Evolutionary conservation across 179 eudicot genomes (phyloP), one percentile per base, ranked within the genome.

Genomic region (Pouteria campechiana): DNA sequence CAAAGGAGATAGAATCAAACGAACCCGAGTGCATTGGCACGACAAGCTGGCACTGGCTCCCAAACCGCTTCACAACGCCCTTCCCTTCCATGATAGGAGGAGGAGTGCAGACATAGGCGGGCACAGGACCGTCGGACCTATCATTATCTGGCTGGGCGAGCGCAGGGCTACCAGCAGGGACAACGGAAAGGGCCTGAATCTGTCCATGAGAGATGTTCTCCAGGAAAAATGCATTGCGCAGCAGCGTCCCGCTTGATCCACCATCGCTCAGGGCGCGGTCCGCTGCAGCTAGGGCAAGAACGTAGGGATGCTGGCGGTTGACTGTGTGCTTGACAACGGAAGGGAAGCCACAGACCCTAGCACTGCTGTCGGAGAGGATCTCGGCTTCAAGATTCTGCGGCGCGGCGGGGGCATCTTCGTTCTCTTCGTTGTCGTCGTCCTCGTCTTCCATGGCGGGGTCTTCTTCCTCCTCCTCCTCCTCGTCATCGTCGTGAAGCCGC

Each of bases 141-240:
- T 62, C 82, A 50, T 51, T 67, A 6, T 74, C 82, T n/a, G 53
- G 71, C 0, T 60, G 64, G n/a, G 60, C 70, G 43, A 65, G 25
- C 11, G 67, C 46, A 11, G 72, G 68, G 36, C 58, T 45, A 52
- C 76, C 83, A 0, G 67, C 50, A 0, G 95, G 83, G 46, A 89
- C 75, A 1, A 76, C 52, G 0, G 97, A 89, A 63, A 76, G 30
- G 14, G 74, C 81, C 83, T 89, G 97, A 13, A 85, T 65, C 76
- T 89, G 97, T 27, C 97, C 97, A 17, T 74, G 60, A 8, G 97
- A 89, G 17, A 85, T 45, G 54, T 89, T 89, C 72, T 89, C 97
- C 63, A 81, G 44, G 2, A 50, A 54, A 11, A 44, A 53, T 16
- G 48, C 69, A 47, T 33, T 47, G 30, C 46, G 60, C 50, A 25